Evolutionary conservation across 73 alveolate species (phyloP).

Genomic region (Tetrahymena malaccensis): DNA sequence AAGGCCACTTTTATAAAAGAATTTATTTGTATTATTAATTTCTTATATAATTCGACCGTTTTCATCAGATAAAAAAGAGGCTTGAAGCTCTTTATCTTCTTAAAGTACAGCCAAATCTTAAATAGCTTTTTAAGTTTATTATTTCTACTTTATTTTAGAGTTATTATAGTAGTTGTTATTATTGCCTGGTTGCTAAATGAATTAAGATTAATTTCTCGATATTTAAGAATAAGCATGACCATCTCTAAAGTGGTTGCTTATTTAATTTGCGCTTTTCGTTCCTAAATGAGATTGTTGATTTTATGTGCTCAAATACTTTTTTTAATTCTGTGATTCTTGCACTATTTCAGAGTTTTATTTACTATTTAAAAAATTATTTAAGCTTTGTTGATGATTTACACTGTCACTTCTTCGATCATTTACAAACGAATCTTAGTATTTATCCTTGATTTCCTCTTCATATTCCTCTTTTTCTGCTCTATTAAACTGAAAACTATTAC

Average conservation of each 20-base stretch:
- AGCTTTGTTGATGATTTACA: neutral
- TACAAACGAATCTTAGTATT: neutral
- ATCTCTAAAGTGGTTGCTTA: neutral
- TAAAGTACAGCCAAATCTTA: neutral
- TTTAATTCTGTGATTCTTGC: neutral
- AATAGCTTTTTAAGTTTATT: neutral
- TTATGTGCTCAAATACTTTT: neutral
- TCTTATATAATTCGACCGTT: neutral
- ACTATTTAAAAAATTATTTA: neutral
- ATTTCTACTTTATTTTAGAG: neutral
- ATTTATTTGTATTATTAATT: neutral
- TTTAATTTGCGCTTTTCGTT: neutral
- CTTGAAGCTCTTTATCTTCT: neutral
- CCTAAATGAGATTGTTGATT: neutral
- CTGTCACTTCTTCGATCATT: neutral
- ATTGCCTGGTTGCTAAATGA: neutral
- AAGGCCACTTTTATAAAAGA: neutral
- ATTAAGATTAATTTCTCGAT: neutral
- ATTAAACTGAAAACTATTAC: neutral
- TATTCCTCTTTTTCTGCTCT: neutral
- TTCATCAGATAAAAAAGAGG: neutral
- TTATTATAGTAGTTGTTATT: neutral
- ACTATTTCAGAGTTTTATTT: neutral
- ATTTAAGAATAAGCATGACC: neutral
- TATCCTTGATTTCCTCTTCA: neutral